Evolutionary conservation across 2,329 filamentous ascomycete species (phyloP), one percentile per base, ranked within the genome.

Genomic region (Myriosclerotinia scirpicola): DNA sequence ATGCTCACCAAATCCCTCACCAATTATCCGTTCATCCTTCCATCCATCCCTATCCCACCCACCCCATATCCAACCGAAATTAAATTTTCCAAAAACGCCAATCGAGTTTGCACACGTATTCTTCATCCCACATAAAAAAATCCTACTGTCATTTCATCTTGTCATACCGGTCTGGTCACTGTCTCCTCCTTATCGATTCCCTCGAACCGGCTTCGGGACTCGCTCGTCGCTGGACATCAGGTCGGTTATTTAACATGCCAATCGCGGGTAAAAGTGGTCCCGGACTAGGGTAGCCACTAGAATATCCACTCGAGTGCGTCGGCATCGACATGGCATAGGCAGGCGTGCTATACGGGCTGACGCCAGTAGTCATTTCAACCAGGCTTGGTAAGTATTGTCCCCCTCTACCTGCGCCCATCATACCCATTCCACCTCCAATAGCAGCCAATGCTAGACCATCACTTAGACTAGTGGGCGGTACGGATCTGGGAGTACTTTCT

Each of bases 341-440:
- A 50, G 84, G 83, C n/a, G 83, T 84, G 70, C 79, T 84, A 74
- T 88, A 88, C 0, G 85, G 84, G 69, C 83, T 86, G 42, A 87
- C 80, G 15, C 87, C 86, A 0, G 86, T 88, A 2, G 87, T 89
- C 71, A 89, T 80, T 74, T 89, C 86, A 46, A 84, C 83, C 20
- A 89, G 80, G 61, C 85, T 82, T 1, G 87, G 87, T n/a, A 89
- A 78, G 69, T 84, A 79, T 62, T 71, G 71, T 5, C 67, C 67
- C 8, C 72, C 73, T 60, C 72, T 68, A 60, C 72, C 69, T 63
- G 67, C 69, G 6, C 68, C 73, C 68, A 72, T 71, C 66, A 73
- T 71, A 2, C 63, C 54, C 65, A 72, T 70, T 15, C 71, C 72
- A 48, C 70, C 65, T 22, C 72, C 71, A 65, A 77, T 75, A 30